phyloP scores from a whole-genome alignment of 2,329 filamentous ascomycete species.

The Cadophora malorum region DNA sequence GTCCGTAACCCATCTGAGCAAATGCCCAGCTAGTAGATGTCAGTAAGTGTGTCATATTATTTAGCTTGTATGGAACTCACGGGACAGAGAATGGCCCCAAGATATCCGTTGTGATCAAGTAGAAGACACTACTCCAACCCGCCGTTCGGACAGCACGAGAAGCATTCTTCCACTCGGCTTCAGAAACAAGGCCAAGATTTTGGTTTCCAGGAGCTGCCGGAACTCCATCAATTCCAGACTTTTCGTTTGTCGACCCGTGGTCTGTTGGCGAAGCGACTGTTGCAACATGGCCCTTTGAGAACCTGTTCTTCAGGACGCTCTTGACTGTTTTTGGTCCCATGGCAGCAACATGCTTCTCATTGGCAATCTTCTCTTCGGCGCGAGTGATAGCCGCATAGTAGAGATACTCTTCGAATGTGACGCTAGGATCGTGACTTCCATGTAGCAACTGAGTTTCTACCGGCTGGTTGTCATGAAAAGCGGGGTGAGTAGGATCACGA shows the following conservation, averaged over 20 bases:
- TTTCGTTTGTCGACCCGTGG: slow-evolving; percentile 24
- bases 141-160: slow-evolving; percentile 54
- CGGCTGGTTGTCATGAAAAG: slow-evolving; percentile 19
- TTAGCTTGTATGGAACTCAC: slow-evolving; percentile 26
- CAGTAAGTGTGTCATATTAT: slow-evolving; percentile 35
- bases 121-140: slow-evolving; percentile 53
- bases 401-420: slow-evolving; percentile 48
- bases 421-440: slow-evolving; percentile 41
- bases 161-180: slow-evolving; percentile 55
- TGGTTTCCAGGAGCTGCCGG: slow-evolving; percentile 18
- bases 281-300: slow-evolving; percentile 30
- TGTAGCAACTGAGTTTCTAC: slow-evolving; percentile 33
- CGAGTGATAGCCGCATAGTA: slow-evolving; percentile 47
- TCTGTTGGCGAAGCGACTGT: slow-evolving; percentile 20
- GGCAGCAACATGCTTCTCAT: slow-evolving; percentile 32
- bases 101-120: slow-evolving; percentile 39
- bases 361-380: slow-evolving; percentile 42
- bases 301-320: slow-evolving; percentile 35
- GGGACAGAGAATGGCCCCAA: slow-evolving; percentile 35
- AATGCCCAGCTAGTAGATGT: slow-evolving; percentile 48
- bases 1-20: slow-evolving; percentile 38
- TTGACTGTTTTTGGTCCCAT: slow-evolving; percentile 35
- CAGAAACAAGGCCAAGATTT: slow-evolving; percentile 39
- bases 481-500: slow-evolving; percentile 34
- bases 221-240: slow-evolving; percentile 26